Base-by-base conservation (phyloP, 2,329 filamentous ascomycete species). In the Knufia fluminis region DNA sequence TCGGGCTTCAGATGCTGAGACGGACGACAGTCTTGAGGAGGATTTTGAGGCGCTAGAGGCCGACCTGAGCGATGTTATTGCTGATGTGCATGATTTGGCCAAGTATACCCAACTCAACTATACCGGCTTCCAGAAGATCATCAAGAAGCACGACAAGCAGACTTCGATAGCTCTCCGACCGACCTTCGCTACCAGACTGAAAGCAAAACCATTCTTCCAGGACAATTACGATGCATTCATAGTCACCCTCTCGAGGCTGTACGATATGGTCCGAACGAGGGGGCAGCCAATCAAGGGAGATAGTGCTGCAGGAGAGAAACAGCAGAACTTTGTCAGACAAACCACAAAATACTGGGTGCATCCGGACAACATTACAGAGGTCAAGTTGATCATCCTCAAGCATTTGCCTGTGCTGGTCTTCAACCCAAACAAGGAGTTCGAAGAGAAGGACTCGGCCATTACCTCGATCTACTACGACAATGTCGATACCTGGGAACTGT, bases 341-440 rank as follows among this genome's bases (percentile, higher is more conserved):
- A 98, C 92, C 0, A 98, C 92, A 26, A 98, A 98, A 69, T 98
- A 98, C 72, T 98, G 92, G 92, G 92, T 98, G 40, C 92, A 98
- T 63, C 87, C 86, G 2, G 92, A 97, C 68, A 98, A 98, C 63
- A 92, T 98, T 60, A 97, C 92, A 3, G 92, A 98, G 71, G 71
- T 98, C 54, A 98, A 98, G 73, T 82, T 98, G 66, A 91, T 98
- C 63, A 90, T 98, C 63, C 75, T 98, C 46, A 97, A 98, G 75
- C 92, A 98, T 72, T 75, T 98, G 54, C 92, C 92, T 0, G 92
- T 98, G 7, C 76, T 98, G 14, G 92, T 98, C 9, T 98, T 97
- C 76, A 98, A 97, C 64, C 78, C 91, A 12, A 94, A 83, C 73
- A 98, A 98, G 67, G 91, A 97, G 61, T 98, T 97, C 58, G 88